Evolutionary conservation across 768 basidiomycete genomes (phyloP).

Genomic region (Scleroderma bovista): DNA sequence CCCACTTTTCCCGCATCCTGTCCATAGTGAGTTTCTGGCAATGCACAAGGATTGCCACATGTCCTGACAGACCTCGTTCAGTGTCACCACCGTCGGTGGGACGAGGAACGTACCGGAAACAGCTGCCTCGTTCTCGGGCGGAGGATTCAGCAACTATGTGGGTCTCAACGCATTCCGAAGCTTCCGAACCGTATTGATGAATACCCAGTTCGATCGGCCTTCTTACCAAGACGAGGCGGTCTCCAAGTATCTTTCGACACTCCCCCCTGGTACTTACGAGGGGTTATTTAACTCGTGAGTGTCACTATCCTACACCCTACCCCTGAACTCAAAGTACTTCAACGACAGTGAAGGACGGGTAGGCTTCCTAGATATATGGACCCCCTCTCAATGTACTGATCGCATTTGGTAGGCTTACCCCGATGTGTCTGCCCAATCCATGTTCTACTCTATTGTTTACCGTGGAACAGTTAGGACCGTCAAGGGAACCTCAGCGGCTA

Average conservation of each 20-base stretch:
- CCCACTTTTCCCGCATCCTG: constrained; percentile 59
- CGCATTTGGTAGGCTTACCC: constrained; percentile 40
- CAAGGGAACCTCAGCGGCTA: constrained; percentile 60
- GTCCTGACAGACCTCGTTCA: constrained; percentile 19
- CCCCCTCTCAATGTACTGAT: neutral
- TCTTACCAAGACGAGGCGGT: constrained; percentile 47
- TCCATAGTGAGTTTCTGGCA: constrained; percentile 38
- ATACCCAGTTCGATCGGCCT: constrained; percentile 46
- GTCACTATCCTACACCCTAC: neutral
- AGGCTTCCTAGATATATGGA: constrained; percentile 14
- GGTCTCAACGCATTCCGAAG: constrained; percentile 12
- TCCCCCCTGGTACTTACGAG: constrained; percentile 44
- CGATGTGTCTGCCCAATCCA: constrained; percentile 60
- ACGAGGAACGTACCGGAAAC: constrained; percentile 56
- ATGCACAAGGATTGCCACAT: neutral
- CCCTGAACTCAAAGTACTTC: neutral
- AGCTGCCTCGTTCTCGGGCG: constrained; percentile 58
- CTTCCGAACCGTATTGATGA: neutral
- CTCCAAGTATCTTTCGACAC: constrained; percentile 35
- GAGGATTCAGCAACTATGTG: constrained; percentile 70
- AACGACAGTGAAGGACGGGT: constrained; percentile 49
- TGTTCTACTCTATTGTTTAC: constrained; percentile 44
- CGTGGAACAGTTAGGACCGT: constrained; percentile 34
- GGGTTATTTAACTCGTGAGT: constrained; percentile 59
- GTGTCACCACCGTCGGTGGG: constrained; percentile 70